Conservation (phyloP, 164 flowering plant species). For the Dillenia suffruticosa region DNA sequence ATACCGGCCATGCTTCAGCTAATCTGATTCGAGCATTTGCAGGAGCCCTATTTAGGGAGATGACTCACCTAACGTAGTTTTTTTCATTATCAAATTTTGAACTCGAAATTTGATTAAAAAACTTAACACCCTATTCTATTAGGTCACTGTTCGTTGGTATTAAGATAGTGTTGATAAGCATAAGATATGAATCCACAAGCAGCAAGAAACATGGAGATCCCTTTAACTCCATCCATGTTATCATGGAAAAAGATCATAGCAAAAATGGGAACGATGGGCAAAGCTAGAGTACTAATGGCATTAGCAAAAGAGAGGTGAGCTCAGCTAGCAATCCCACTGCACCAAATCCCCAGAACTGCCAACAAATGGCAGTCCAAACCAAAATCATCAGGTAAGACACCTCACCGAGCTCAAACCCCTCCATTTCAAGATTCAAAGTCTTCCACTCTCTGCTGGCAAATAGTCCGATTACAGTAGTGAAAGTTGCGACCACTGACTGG, state of each 20-base stretch:
- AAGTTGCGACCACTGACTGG: constrained; percentile 22
- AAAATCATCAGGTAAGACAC: constrained; percentile 26
- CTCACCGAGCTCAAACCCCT: constrained; percentile 27
- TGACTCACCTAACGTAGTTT: too few relatives aligned
- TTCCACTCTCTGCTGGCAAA: constrained; percentile 39
- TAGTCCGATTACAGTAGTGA: constrained; percentile 20
- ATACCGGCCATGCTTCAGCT: too few relatives aligned
- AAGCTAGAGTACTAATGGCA: constrained; percentile 28
- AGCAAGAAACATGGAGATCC: constrained; percentile 36
- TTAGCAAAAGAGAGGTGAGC: constrained; percentile 51
- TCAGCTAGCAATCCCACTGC: constrained; percentile 28
- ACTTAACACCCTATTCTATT: too few relatives aligned
- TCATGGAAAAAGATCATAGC: constrained; percentile 40
- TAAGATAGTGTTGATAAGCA: constrained; percentile 35
- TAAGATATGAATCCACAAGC: constrained; percentile 41
- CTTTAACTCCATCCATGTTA: constrained; percentile 30
- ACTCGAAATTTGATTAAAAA: too few relatives aligned
- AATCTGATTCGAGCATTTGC: too few relatives aligned
- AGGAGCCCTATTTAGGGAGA: too few relatives aligned
- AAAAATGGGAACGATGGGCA: constrained; percentile 39
- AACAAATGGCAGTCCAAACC: constrained; percentile 23
- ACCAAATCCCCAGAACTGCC: constrained; percentile 36
- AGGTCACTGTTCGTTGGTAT: too few relatives aligned
- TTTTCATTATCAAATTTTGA: too few relatives aligned
- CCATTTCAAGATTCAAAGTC: constrained; percentile 31